A percentile compares a stretch with the other conserved stretches of the same genome.
Evolutionary conservation across 192 early-diverging fungal species (phyloP).

Genomic region (Coemansia furcata): DNA sequence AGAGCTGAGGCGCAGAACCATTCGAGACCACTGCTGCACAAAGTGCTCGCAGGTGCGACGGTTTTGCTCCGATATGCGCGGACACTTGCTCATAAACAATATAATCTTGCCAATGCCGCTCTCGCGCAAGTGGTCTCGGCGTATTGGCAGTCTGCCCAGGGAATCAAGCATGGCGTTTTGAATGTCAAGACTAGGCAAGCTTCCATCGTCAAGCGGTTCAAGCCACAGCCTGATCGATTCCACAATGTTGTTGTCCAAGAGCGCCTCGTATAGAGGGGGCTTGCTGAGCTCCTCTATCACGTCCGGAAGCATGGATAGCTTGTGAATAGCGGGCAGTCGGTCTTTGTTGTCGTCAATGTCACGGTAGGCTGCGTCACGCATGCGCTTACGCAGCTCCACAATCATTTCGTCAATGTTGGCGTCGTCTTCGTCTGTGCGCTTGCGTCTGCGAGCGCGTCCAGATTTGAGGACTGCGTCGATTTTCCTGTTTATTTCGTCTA

Average conservation of each 20-base stretch:
- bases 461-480: constrained; percentile 46
- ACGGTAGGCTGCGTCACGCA: constrained; percentile 51
- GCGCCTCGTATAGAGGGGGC: constrained; percentile 64
- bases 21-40: constrained; percentile 81
- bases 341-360: constrained; percentile 55
- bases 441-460: constrained; percentile 40
- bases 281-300: constrained; percentile 47
- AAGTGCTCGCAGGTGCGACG: constrained; percentile 76
- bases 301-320: constrained; percentile 50
- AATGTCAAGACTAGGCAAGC: constrained; percentile 86
- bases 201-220: constrained; percentile 85
- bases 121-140: constrained; percentile 72
- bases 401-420: constrained; percentile 50
- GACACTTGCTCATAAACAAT: constrained; percentile 86
- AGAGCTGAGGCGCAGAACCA: constrained; percentile 74
- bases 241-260: constrained; percentile 82
- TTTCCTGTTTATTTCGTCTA: constrained; percentile 42
- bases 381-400: constrained; percentile 48
- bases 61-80: constrained; percentile 66
- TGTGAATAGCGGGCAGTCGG: constrained; percentile 50
- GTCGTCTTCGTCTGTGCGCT: constrained; percentile 52
- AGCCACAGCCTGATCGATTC: constrained; percentile 85
- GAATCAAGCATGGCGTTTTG: constrained; percentile 75
- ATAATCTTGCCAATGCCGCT: constrained; percentile 83
- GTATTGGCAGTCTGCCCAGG: constrained; percentile 70